Conservation (phyloP, 2,329 filamentous ascomycete species). For the Penicillium palitans region DNA sequence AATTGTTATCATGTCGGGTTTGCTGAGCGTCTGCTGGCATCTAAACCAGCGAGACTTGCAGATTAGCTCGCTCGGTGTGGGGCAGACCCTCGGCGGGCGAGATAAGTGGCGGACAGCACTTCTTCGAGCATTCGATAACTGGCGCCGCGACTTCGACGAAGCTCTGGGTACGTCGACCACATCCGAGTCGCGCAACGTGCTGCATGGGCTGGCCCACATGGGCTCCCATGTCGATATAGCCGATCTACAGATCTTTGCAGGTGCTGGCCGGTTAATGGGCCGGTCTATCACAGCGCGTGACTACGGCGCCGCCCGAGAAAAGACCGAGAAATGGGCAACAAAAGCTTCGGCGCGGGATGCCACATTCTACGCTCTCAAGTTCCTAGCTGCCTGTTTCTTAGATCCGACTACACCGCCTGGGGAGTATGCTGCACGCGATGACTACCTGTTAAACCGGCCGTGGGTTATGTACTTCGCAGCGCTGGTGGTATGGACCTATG, state of each 20-base stretch:
- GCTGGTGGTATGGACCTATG: constrained; percentile 93
- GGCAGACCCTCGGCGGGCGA: constrained; percentile 75
- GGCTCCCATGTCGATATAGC: constrained; percentile 96
- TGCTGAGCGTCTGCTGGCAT: constrained; percentile 93
- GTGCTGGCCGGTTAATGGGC: constrained; percentile 80
- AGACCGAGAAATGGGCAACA: constrained; percentile 84
- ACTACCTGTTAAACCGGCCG: constrained; percentile 84
- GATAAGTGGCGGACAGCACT: constrained; percentile 89
- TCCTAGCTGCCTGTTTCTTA: constrained; percentile 75
- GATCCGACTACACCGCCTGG: constrained; percentile 38
- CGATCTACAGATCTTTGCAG: constrained; percentile 95
- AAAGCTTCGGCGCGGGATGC: constrained; percentile 86
- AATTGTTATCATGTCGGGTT: constrained; percentile 88
- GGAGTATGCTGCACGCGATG: constrained; percentile 79
- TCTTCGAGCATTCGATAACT: constrained; percentile 85
- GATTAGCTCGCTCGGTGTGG: constrained; percentile 80
- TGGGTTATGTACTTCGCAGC: constrained; percentile 96
- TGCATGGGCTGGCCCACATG: constrained; percentile 95
- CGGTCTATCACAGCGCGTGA: constrained; percentile 81
- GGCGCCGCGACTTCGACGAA: constrained; percentile 89
- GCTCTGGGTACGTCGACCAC: constrained; percentile 67
- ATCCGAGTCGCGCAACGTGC: constrained; percentile 81
- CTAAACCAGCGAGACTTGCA: constrained; percentile 96
- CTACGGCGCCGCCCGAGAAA: constrained; percentile 72
- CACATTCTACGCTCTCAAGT: constrained; percentile 87